Percentiles rank a stretch among this genome's conserved stretches.
Conservation (phyloP, 2,329 filamentous ascomycete species). For the Sarocladium brachiariae region DNA sequence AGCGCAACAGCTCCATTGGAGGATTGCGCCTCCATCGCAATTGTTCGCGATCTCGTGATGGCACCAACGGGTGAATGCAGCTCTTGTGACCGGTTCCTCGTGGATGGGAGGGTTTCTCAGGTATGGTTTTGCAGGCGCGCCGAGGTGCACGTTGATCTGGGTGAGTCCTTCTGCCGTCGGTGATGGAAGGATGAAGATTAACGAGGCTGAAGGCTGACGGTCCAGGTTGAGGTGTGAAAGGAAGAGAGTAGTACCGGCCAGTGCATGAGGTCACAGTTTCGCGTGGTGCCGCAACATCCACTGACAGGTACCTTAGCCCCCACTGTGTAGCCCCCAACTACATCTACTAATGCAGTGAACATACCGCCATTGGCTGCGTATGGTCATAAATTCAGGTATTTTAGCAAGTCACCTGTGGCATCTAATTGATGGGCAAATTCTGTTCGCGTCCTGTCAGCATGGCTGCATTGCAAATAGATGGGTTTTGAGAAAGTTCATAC, state of each 20-base stretch:
- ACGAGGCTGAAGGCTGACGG: neutral
- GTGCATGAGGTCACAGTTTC: slow-evolving; percentile 7
- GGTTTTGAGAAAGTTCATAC: no score
- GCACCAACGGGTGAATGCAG: neutral
- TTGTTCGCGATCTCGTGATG: neutral
- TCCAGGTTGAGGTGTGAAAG: neutral
- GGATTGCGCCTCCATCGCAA: slow-evolving; percentile 6
- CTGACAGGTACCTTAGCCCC: neutral
- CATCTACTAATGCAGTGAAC: no score
- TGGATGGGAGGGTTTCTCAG: neutral
- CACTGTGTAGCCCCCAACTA: neutral
- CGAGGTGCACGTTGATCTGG: neutral
- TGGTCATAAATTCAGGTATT: no score
- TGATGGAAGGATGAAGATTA: neutral
- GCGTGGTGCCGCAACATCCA: neutral
- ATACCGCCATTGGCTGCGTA: no score
- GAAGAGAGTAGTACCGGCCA: neutral
- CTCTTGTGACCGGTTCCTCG: neutral
- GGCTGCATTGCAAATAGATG: no score
- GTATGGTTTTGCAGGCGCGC: neutral
- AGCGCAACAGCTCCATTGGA: slow-evolving; percentile 1
- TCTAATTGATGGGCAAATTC: no score
- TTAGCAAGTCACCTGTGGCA: no score
- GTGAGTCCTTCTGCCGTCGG: neutral
- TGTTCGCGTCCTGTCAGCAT: no score